Percentiles rank a stretch among this genome's conserved stretches.
Conservation (phyloP, 805 yeast species). For the Lachancea waltii region DNA sequence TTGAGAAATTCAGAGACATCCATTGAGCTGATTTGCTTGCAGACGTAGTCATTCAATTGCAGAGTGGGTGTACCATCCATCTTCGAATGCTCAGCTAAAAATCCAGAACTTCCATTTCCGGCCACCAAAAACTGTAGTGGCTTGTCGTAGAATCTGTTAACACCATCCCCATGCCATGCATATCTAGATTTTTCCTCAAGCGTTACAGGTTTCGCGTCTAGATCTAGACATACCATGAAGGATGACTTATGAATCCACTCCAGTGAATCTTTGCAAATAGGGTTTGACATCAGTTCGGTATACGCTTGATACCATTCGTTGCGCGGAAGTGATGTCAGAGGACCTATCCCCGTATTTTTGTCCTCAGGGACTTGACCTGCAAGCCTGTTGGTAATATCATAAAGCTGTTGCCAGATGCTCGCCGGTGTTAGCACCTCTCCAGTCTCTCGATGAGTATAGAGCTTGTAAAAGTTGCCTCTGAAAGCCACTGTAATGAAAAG, state of each 20-base stretch:
- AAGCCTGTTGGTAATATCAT: slow-evolving; percentile 41
- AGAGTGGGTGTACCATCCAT: slow-evolving; percentile 98
- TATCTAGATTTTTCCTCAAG: slow-evolving; percentile 76
- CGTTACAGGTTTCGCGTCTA: slow-evolving; percentile 58
- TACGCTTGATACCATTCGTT: slow-evolving; percentile 70
- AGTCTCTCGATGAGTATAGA: slow-evolving; percentile 46
- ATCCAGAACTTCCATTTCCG: slow-evolving; percentile 83
- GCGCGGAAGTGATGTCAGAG: slow-evolving; percentile 77
- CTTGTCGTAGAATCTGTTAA: slow-evolving; percentile 87
- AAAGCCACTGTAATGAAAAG: slow-evolving; percentile 66
- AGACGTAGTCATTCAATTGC: slow-evolving; percentile 72
- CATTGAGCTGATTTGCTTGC: slow-evolving; percentile 47
- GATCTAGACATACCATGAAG: slow-evolving; percentile 73
- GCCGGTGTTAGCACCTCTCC: slow-evolving; percentile 42
- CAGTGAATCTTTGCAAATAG: slow-evolving; percentile 55
- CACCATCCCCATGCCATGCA: slow-evolving; percentile 94
- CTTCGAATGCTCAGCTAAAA: slow-evolving; percentile 92
- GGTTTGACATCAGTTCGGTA: slow-evolving; percentile 48
- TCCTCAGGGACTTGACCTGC: slow-evolving; percentile 26
- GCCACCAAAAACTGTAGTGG: slow-evolving; percentile 79
- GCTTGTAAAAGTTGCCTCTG: slow-evolving; percentile 76
- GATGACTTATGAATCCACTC: slow-evolving; percentile 70
- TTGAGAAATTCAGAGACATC: slow-evolving; percentile 30
- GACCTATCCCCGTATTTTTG: slow-evolving; percentile 52
- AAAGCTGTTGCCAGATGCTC: slow-evolving; percentile 53